phyloP scores from a whole-genome alignment of 2,329 filamentous ascomycete species.

The Tolypocladium sp. region DNA sequence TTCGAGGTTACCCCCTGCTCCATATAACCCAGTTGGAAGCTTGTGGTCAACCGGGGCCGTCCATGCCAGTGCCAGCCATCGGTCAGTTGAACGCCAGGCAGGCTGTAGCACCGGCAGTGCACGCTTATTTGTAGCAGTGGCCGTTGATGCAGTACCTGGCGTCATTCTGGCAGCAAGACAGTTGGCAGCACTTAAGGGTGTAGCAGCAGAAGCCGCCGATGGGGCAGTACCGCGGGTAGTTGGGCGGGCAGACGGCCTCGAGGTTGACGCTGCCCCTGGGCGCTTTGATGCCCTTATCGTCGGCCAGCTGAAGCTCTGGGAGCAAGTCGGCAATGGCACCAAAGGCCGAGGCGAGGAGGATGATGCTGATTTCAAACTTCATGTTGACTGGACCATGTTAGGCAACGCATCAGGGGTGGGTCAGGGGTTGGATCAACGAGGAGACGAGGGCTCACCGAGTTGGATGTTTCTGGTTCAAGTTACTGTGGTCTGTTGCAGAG shows the following conservation, averaged over 20 bases:
- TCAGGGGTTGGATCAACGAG: not conserved
- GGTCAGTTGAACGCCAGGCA: not conserved
- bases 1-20: too few species aligned
- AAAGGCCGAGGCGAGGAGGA: not conserved
- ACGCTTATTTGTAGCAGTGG: conserved; percentile 3
- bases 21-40: not conserved
- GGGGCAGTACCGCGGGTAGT: conserved; percentile 3
- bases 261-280: not conserved
- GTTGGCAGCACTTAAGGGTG: conserved; percentile 5
- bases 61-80: not conserved
- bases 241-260: not conserved
- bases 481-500: not conserved
- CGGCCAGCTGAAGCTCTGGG: not conserved
- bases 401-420: not conserved
- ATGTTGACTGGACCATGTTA: not conserved
- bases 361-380: conserved; percentile 1
- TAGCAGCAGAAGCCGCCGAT: conserved; percentile 3
- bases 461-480: not conserved
- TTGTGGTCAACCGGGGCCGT: not conserved
- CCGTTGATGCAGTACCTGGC: conserved; percentile 4
- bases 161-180: conserved; percentile 4
- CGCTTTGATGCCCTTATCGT: conserved; percentile 1
- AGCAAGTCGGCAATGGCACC: not conserved
- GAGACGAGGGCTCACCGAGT: not conserved
- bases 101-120: not conserved